Percentiles rank a stretch among this genome's conserved stretches.
Conservation (phyloP, 257 asterid species). For the Gentiana macrophylla region DNA sequence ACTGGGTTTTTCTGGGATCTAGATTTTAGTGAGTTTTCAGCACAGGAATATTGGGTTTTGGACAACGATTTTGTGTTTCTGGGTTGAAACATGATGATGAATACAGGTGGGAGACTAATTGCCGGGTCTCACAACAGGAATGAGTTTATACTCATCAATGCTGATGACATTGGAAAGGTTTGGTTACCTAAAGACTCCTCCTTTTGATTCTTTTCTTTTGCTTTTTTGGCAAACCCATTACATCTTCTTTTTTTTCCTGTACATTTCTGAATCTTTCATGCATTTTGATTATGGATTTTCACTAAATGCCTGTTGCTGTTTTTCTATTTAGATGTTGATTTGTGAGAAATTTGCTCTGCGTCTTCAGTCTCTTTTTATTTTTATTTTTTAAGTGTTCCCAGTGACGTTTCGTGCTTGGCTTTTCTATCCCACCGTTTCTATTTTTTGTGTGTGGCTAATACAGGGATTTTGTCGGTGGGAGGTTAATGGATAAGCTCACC, state of each 20-base stretch:
- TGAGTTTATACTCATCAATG: conserved; percentile 66
- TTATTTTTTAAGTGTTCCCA: neutral
- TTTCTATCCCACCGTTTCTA: neutral
- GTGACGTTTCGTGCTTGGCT: neutral
- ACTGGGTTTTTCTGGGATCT: neutral
- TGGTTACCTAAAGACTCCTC: conserved; percentile 11
- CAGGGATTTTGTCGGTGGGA: neutral
- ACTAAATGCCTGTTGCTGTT: neutral
- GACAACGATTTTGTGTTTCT: conserved; percentile 20
- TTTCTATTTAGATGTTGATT: neutral
- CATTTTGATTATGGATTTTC: conserved; percentile 6
- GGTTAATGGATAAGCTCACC: neutral
- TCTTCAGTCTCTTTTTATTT: neutral
- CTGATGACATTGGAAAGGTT: conserved; percentile 78
- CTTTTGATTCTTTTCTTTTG: conserved; percentile 12
- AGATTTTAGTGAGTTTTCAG: conserved; percentile 13
- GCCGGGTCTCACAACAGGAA: conserved; percentile 87
- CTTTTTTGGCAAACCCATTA: neutral
- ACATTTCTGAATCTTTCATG: conserved; percentile 5
- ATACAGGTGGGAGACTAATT: conserved; percentile 73
- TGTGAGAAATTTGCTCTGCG: neutral
- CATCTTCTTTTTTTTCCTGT: neutral
- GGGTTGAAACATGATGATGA: conserved; percentile 42
- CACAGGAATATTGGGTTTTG: conserved; percentile 23
- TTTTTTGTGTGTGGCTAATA: neutral